Base-by-base conservation (phyloP, 2,329 filamentous ascomycete genomes). In the Trichoderma sp. region DNA sequence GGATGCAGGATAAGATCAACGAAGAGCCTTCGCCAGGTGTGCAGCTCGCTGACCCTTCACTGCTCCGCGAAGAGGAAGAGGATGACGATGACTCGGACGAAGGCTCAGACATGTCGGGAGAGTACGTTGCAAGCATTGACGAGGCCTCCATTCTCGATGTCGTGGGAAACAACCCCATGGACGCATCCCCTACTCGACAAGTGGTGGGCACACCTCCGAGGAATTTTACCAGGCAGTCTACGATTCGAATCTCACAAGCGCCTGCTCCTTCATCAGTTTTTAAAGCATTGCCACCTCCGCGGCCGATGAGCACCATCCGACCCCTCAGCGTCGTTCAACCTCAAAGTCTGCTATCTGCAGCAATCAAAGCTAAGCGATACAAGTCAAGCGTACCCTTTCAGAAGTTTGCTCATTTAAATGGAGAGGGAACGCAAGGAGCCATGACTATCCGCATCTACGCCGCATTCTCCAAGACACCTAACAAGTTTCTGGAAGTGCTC, bases 381-480 rank as follows among this genome's bases (percentile, higher is more conserved):
- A 89, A 91, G 75, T 87, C 90, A 1, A 87, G 88, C 6, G 89
- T 92, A 77, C 92, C 93, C 0, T 91, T 95, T 74, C 92, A 95
- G 76, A 87, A 88, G 28, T 96, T 94, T 80, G 92, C 92, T 1
- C 88, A 91, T 17, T 86, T 93, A 47, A 93, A 91, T 71, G 93
- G 93, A 0, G 91, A 94, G 78, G 93, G 92, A 20, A 93, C 95
- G 73, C 88, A 91, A 7, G 92, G 91, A 64, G 93, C 93, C 3
- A 85, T 96, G 23, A 90, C 88, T 75, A 87, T 96, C 73, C 92
- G 92, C 70, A 92, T 97, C 53, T 95, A 93, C 79, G 91, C 88
- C 7, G 90, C 92, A 0, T 93, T 91, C 75, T 92, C 91, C 17
- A 85, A 87, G 13, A 87, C 88, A 28, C 85, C 91, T 0, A 86